Conservation (phyloP, 495 filamentous ascomycete species). For the Mycothermus thermophilus region DNA sequence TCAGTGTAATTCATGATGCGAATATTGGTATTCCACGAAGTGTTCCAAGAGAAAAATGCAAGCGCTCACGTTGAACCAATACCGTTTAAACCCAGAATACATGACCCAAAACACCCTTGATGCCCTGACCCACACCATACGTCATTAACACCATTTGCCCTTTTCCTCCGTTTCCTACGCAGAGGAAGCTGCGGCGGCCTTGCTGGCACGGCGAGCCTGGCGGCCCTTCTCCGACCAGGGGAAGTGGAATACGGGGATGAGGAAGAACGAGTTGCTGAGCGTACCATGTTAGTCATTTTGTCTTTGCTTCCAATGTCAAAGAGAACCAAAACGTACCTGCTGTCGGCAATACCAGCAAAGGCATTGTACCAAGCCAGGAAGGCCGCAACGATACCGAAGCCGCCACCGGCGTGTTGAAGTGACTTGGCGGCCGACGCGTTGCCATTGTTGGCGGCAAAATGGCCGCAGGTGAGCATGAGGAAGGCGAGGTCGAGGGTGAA, state of each 20-base stretch:
- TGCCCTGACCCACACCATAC: no score
- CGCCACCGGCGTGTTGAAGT: conserved; percentile 66
- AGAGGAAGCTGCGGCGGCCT: conserved; percentile 20
- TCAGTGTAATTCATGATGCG: no score
- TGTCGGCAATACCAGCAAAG: conserved; percentile 87
- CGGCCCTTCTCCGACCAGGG: conserved; percentile 88
- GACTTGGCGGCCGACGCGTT: conserved; percentile 10
- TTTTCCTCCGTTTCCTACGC: conserved; percentile 11
- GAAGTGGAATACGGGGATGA: conserved; percentile 90
- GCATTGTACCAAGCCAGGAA: conserved; percentile 97
- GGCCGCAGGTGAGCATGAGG: conserved; percentile 67
- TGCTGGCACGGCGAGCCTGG: conserved; percentile 30
- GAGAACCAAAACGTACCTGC: conserved; percentile 41
- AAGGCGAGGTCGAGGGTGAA: conserved; percentile 87
- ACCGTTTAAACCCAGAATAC: no score
- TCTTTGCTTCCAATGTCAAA: no score
- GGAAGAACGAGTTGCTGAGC: conserved; percentile 75
- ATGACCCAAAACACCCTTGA: no score
- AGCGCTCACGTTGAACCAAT: no score
- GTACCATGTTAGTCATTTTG: conserved; percentile 6
- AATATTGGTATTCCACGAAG: no score
- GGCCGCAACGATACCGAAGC: conserved; percentile 76
- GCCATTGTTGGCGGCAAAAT: conserved; percentile 38
- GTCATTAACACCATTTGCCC: no score
- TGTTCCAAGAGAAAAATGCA: no score